Conservation (phyloP, 75 land plant species). For the Pinus tabuliformis region DNA sequence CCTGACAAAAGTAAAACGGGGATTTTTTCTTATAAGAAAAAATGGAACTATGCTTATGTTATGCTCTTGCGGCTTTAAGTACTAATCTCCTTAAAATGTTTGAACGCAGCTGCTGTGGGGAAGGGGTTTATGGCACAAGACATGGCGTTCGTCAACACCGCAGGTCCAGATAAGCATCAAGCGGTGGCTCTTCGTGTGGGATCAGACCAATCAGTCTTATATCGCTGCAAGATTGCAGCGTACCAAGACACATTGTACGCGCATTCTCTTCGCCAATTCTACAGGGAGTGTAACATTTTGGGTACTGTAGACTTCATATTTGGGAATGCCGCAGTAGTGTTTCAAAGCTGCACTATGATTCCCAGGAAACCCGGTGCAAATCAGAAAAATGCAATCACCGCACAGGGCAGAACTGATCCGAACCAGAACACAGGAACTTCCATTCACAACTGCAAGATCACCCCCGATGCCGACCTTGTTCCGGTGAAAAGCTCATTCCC, state of each 20-base stretch:
- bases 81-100: neutral
- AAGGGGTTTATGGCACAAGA: conserved; percentile 14
- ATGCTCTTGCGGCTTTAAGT: neutral
- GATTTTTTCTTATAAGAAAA: too few species aligned
- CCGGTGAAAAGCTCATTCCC: neutral
- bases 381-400: conserved; percentile 17
- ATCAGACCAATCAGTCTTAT: conserved; percentile 11
- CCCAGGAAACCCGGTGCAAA: neutral
- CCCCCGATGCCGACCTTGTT: neutral
- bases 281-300: conserved; percentile 12
- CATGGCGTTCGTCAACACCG: conserved; percentile 16
- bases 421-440: conserved; percentile 21
- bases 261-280: conserved; percentile 27
- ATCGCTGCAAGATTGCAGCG: conserved; percentile 11
- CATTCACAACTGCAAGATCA: conserved; percentile 22
- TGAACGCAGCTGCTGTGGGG: conserved; percentile 14
- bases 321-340: conserved; percentile 30
- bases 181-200: conserved; percentile 23
- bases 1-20: too few species aligned
- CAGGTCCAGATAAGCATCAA: conserved; percentile 21
- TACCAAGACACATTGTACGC: conserved; percentile 34
- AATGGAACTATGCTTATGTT: neutral
- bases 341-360: conserved; percentile 12
- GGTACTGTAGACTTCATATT: conserved; percentile 31
- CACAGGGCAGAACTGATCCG: conserved; percentile 22